Evolutionary conservation across 768 basidiomycete genomes (phyloP).

Genomic region (Collybia sordida): DNA sequence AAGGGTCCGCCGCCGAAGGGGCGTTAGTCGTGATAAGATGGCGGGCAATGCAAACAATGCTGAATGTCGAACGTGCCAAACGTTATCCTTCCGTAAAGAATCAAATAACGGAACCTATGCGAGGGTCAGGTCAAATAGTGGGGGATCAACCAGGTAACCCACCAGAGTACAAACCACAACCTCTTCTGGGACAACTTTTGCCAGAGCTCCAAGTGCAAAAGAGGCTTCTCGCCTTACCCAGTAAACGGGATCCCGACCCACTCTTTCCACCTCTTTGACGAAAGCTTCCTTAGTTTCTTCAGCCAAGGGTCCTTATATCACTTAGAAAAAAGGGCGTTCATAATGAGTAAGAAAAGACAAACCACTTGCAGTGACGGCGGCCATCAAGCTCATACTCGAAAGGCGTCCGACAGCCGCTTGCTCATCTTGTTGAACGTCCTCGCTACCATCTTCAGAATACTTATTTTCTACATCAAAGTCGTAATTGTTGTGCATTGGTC

Average conservation of each 20-base stretch:
- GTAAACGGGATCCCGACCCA: conserved; percentile 61
- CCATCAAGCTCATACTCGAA: conserved; percentile 92
- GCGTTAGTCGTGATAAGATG: conserved; percentile 65
- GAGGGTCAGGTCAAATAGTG: conserved; percentile 2
- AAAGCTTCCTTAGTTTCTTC: conserved; percentile 61
- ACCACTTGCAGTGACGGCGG: conserved; percentile 82
- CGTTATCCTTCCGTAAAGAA: conserved; percentile 60
- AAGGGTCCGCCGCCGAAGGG: conserved; percentile 54
- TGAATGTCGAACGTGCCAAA: conserved; percentile 86
- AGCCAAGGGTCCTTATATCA: conserved; percentile 47
- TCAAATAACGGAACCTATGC: conserved; percentile 80
- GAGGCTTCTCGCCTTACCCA: conserved; percentile 87
- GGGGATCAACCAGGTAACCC: conserved; percentile 16
- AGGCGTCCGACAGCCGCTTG: conserved; percentile 85
- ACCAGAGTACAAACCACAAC: conserved; percentile 66
- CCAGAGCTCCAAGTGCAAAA: conserved; percentile 84
- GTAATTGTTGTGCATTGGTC: neutral
- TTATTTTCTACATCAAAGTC: conserved; percentile 2
- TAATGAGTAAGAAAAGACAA: conserved; percentile 23
- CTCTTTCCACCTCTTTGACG: conserved; percentile 72
- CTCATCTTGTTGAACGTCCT: conserved; percentile 46
- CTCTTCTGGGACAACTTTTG: conserved; percentile 82
- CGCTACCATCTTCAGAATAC: conserved; percentile 11
- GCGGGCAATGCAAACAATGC: conserved; percentile 84
- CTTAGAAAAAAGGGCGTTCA: conserved; percentile 2